Evolutionary conservation across 1,284 basidiomycete genomes (phyloP), one percentile per base, ranked within the genome.

Genomic region (Coniferiporia sulphurascens): DNA sequence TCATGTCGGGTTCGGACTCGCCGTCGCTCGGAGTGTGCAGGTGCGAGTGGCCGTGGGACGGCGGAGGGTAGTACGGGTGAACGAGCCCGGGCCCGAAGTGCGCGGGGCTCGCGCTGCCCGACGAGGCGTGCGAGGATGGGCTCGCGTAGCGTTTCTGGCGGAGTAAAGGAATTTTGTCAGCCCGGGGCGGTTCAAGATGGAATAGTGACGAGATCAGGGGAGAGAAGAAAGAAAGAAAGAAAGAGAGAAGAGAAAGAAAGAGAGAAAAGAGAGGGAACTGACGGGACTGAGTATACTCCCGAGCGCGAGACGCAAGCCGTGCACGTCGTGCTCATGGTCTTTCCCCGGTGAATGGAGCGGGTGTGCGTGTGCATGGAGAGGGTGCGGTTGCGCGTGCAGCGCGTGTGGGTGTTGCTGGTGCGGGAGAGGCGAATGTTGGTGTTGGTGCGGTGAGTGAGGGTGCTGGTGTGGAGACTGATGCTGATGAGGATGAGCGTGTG

Each of bases 241-340:
- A n/a, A n/a, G n/a, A n/a, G n/a, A n/a, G n/a, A n/a, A n/a, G n/a
- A n/a, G n/a, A n/a, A n/a, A n/a, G n/a, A n/a, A 35, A 48, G 19
- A 19, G 52, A 35, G 17, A 13, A 6, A 55, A 32, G 45, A 13
- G 27, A 48, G 22, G 19, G 19, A 36, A 38, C 35, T 36, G 38
- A 80, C 79, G 63, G 79, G 78, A 43, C 74, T 70, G 13, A 81
- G 65, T 17, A 81, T 80, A 63, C 77, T 81, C 36, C 79, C 79
- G 52, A 81, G 65, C 1, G 75, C 78, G 9, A 79, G 72, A 34
- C 77, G 72, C 48, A 80, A 66, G 44, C 56, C 61, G 41, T 55
- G 59, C 27, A 61, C 59, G 34, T 61, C 59, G 19, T 55, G 53
- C 15, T 55, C 53, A 12, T 22, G 52, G 45, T 54, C 35, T n/a